Conservation (phyloP, 129 eudicot genomes). For the Logfia minima region DNA sequence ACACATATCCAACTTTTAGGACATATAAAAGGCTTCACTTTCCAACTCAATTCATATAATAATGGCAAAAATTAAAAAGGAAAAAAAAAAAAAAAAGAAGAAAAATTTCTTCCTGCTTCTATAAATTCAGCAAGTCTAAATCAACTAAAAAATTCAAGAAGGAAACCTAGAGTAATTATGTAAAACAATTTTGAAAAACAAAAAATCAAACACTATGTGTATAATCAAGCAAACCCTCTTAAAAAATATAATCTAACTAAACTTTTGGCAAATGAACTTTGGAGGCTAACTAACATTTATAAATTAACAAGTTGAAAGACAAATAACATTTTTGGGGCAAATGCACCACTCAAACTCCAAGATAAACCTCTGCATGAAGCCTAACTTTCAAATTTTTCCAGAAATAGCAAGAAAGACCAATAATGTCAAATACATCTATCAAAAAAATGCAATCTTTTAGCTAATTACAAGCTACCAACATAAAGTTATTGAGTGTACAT, state of each 20-base stretch:
- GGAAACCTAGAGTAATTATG: neutral
- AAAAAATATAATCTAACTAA: neutral
- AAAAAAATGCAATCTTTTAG: neutral
- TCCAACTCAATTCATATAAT: neutral
- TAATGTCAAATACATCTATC: neutral
- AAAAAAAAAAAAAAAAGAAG: too few species aligned
- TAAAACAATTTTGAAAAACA: neutral
- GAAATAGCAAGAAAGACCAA: neutral
- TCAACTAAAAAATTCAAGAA: neutral
- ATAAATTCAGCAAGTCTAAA: neutral
- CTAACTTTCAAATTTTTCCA: neutral
- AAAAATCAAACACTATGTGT: neutral
- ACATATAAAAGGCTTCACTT: neutral
- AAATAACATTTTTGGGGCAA: neutral
- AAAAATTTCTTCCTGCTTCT: neutral
- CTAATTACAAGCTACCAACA: neutral
- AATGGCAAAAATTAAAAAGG: neutral
- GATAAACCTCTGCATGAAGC: conserved; percentile 6
- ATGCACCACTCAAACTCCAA: neutral
- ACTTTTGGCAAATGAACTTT: neutral
- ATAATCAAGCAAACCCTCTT: neutral
- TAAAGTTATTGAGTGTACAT: neutral
- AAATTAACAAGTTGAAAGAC: neutral
- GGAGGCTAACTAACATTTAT: neutral
- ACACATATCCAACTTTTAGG: neutral